Percentiles rank a stretch among this genome's conserved stretches.
Evolutionary conservation across 164 flowering plant species (phyloP).

Genomic region (Vitis rupestris): DNA sequence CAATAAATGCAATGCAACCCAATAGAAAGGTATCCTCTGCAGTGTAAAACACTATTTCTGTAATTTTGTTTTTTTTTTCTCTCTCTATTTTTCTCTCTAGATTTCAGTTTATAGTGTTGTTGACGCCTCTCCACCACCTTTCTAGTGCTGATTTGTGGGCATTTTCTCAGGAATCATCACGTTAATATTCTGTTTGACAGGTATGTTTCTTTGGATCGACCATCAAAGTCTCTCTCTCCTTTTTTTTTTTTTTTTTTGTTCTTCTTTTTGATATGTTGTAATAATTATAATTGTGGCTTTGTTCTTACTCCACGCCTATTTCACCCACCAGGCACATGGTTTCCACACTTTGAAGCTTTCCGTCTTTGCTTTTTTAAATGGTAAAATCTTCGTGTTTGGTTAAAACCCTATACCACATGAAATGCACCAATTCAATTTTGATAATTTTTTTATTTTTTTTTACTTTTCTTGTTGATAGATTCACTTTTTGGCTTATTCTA

Average conservation of each 20-base stretch:
- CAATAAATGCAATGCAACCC: too few relatives aligned
- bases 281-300: slow-evolving; percentile 1
- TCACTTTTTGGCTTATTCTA: background rate
- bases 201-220: slow-evolving; percentile 2
- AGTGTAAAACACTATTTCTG: too few relatives aligned
- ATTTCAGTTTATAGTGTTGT: too few relatives aligned
- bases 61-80: too few relatives aligned
- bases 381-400: background rate
- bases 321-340: slow-evolving; percentile 20
- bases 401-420: background rate
- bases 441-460: background rate
- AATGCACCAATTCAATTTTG: background rate
- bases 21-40: too few relatives aligned
- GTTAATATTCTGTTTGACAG: background rate
- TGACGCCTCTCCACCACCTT: background rate
- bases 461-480: background rate
- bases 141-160: slow-evolving; percentile 9
- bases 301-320: slow-evolving; percentile 15
- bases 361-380: background rate
- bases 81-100: too few relatives aligned
- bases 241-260: background rate
- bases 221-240: background rate
- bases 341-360: slow-evolving; percentile 23
- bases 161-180: slow-evolving; percentile 17
- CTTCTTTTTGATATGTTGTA: background rate